Evolutionary conservation across 805 yeast genomes (phyloP), one percentile per base, ranked within the genome.

Genomic region (Starmerella lactis-condensi): DNA sequence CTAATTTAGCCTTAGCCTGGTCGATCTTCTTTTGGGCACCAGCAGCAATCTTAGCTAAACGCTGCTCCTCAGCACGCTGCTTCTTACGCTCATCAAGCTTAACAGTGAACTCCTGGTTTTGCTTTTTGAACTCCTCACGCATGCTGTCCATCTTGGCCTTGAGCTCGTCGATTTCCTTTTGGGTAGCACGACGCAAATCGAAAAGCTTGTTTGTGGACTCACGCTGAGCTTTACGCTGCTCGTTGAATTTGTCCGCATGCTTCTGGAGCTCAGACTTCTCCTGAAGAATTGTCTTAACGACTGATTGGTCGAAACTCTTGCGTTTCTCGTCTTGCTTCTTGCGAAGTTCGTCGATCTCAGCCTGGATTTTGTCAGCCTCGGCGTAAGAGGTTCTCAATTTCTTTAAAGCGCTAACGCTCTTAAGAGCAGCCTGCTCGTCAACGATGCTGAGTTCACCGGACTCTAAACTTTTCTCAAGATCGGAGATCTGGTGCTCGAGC

Each of bases 321-420:
- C 81, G 81, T 58, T 83, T 63, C 19, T 69, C 78, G 30, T 70
- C 64, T 47, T 81, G 71, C 60, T 79, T 73, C 30, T 62, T 63
- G 60, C 73, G 76, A 54, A 78, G 89, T 29, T 61, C 62, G 48
- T 81, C 93, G 50, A 85, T 72, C 26, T 74, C 67, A 45, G 68
- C 68, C 61, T 81, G 94, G 46, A 68, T 67, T 46, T 69, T 67
- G 50, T 72, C 82, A 44, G 83, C 62, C 29, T 67, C 62, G 30
- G 69, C 69, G 51, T 79, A 77, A 53, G 75, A 83, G 54, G 75
- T 75, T 50, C 73, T 70, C 51, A 76, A 59, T 58, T 78, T 81
- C 57, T 85, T 72, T 54, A 89, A 67, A 28, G 72, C 56, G 31
- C 81, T 66, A 64, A 81, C 76, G 59, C 85, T 96, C 59, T 77